Percentiles rank a stretch among this genome's conserved stretches.
These are phyloP conservation scores for Phytopythium aichiense DNA, from an alignment of 352 stramenopile genomes.

Conservation along the genomic window DNA sequence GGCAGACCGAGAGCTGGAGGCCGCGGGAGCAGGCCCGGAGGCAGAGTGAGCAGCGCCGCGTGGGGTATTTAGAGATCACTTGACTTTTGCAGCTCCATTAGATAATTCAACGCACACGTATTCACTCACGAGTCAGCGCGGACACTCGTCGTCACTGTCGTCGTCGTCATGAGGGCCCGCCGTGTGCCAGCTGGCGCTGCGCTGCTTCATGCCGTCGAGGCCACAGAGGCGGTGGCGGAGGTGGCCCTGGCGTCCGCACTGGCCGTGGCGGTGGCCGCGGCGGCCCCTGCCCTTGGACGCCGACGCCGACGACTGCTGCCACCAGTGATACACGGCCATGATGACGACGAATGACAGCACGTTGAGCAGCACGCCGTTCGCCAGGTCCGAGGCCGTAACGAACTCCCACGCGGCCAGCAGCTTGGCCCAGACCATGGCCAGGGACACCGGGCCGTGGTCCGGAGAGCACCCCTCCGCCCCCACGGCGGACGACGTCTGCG, in stretches of 20 bases:
- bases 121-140: not conserved
- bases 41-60: not conserved
- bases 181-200: slow-evolving; percentile 7
- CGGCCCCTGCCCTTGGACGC: not conserved
- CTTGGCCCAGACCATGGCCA: slow-evolving; percentile 29
- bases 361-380: slow-evolving; percentile 64
- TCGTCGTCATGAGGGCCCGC: not conserved
- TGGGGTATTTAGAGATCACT: not conserved
- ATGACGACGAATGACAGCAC: slow-evolving; percentile 70
- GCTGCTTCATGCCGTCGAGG: not conserved
- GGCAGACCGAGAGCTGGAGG: too few relatives aligned
- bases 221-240: not conserved
- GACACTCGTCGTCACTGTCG: slow-evolving; percentile 3
- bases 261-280: not conserved
- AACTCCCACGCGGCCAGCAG: slow-evolving; percentile 42
- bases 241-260: not conserved
- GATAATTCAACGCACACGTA: not conserved
- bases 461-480: slow-evolving; percentile 23
- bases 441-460: slow-evolving; percentile 16
- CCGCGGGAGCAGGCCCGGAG: not conserved
- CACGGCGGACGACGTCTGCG: slow-evolving; percentile 19
- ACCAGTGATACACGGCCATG: slow-evolving; percentile 58
- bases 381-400: slow-evolving; percentile 55
- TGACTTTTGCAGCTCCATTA: not conserved
- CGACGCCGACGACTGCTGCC: slow-evolving; percentile 23